A percentile compares a stretch with the other conserved stretches of the same genome.
Conservation (phyloP, 2,329 filamentous ascomycete species). For the Cordyceps javanica region DNA sequence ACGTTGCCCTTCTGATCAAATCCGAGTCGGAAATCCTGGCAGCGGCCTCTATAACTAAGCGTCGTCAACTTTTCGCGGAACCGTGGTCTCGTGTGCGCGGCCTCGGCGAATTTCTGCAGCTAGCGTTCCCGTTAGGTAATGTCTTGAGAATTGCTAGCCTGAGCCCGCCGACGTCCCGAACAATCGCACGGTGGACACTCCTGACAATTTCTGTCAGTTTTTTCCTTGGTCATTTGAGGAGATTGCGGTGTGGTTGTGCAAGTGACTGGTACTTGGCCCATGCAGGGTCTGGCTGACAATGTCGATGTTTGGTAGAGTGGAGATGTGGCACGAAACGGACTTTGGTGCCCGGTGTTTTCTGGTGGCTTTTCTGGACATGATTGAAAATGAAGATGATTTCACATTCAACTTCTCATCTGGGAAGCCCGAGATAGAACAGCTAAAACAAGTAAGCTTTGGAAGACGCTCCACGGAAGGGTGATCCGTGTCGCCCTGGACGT, state of each 20-base stretch:
- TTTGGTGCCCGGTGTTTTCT: background rate
- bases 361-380: background rate
- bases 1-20: background rate
- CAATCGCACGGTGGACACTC: background rate
- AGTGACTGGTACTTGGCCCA: background rate
- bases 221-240: background rate
- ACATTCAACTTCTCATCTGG: background rate
- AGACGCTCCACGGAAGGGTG: background rate
- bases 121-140: conserved; percentile 1
- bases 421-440: background rate
- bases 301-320: background rate
- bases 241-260: background rate
- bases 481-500: background rate
- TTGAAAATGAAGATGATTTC: background rate
- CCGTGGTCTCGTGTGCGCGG: background rate
- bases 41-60: background rate
- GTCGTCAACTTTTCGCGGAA: background rate
- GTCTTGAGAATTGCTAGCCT: background rate
- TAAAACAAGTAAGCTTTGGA: background rate
- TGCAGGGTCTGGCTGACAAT: background rate
- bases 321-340: background rate
- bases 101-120: background rate
- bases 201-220: background rate
- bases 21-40: no score
- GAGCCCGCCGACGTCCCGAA: background rate